Evolutionary conservation across 495 filamentous ascomycete species (phyloP).

Genomic region (Penicillium nucicola): DNA sequence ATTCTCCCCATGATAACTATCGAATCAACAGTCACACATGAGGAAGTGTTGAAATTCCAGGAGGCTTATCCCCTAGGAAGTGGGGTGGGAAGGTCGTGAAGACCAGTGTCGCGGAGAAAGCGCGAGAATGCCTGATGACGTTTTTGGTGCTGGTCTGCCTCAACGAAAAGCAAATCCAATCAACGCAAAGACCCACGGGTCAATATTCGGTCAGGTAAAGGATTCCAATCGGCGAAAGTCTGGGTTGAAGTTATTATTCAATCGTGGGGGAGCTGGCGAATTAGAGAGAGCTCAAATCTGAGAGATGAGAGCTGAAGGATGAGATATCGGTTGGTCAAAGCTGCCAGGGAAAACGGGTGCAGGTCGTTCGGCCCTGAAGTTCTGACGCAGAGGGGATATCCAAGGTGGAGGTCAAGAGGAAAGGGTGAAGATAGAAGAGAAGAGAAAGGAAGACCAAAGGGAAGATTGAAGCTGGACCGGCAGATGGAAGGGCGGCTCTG

Average conservation of each 20-base stretch:
- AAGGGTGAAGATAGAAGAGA: constrained; percentile 13
- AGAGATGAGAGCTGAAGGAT: constrained; percentile 19
- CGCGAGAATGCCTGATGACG: constrained; percentile 44
- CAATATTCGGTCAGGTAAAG: background rate
- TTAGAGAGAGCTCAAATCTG: constrained; percentile 14
- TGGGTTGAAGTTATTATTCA: constrained; percentile 7
- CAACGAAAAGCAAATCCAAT: constrained; percentile 27
- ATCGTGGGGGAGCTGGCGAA: constrained; percentile 5
- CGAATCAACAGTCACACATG: constrained; percentile 43
- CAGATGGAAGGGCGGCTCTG: constrained; percentile 19
- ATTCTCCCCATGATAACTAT: constrained; percentile 83
- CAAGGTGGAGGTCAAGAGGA: constrained; percentile 10
- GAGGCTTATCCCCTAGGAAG: constrained; percentile 31
- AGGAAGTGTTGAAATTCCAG: constrained; percentile 32
- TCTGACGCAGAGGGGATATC: constrained; percentile 16
- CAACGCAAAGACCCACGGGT: constrained; percentile 4
- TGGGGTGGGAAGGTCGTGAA: constrained; percentile 27
- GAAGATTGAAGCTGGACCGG: constrained; percentile 32
- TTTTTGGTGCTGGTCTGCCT: constrained; percentile 36
- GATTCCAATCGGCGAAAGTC: constrained; percentile 7
- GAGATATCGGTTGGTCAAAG: constrained; percentile 28
- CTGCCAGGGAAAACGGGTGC: constrained; percentile 44
- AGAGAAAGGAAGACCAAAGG: constrained; percentile 16
- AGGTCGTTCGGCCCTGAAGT: constrained; percentile 42
- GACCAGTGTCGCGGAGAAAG: constrained; percentile 36